Conservation (phyloP, 108 stramenopile species). For the Schizochytrium sp. region DNA sequence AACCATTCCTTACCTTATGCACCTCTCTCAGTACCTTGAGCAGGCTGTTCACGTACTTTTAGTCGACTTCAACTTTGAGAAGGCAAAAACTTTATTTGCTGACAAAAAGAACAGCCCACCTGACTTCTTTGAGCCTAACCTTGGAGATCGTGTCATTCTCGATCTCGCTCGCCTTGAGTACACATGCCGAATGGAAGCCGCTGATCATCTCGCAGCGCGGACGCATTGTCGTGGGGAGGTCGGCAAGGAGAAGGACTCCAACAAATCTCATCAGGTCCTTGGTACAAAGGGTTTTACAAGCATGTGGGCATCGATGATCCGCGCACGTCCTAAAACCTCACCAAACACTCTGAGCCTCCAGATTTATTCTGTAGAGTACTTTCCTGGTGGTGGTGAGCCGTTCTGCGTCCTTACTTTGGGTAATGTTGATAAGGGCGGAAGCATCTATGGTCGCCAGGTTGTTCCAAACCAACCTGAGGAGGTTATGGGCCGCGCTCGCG, state of each 20-base stretch:
- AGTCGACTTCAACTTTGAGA: neutral
- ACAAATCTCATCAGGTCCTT: neutral
- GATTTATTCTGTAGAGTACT: constrained; percentile 42
- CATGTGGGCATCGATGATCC: constrained; percentile 33
- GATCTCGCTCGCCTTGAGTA: constrained; percentile 41
- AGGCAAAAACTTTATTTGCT: neutral
- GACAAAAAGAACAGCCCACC: neutral
- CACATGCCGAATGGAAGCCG: constrained; percentile 16
- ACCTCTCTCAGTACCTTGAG: constrained; percentile 14
- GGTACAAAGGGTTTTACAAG: neutral
- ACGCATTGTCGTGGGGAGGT: neutral
- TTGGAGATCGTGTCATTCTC: constrained; percentile 31
- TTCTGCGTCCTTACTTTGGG: constrained; percentile 41
- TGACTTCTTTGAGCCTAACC: neutral
- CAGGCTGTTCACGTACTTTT: neutral
- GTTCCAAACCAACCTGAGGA: neutral
- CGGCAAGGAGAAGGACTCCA: neutral
- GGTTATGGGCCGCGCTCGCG: neutral
- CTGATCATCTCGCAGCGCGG: constrained; percentile 2
- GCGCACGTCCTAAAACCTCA: neutral
- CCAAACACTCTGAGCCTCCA: neutral
- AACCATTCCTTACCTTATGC: neutral
- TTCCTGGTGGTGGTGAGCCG: constrained; percentile 56
- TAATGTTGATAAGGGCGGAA: neutral
- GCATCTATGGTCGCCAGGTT: neutral